A percentile compares a stretch with the other conserved stretches of the same genome.
Conservation (phyloP, 2,329 filamentous ascomycete species). For the Pseudogymnoascus destructans region DNA sequence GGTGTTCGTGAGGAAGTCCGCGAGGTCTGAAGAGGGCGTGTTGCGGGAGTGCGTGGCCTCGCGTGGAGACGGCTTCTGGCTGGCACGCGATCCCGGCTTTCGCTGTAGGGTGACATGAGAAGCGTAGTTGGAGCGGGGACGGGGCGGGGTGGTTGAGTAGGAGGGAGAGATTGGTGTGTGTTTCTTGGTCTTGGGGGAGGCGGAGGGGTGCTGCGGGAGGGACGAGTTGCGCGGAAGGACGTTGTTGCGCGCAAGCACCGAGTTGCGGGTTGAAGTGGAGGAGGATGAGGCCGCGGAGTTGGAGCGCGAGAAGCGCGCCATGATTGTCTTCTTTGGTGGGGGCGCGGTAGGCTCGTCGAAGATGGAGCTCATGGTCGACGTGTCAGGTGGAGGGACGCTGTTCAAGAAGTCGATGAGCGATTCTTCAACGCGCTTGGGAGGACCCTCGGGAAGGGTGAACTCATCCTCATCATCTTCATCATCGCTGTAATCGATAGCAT, state of each 20-base stretch:
- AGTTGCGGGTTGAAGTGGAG: slow-evolving; percentile 27
- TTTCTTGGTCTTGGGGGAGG: slow-evolving; percentile 28
- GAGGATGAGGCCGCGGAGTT: slow-evolving; percentile 12
- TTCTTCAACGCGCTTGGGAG: slow-evolving; percentile 41
- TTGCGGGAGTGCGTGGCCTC: slow-evolving; percentile 29
- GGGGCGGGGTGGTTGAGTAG: slow-evolving; percentile 39
- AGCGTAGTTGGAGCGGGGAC: slow-evolving; percentile 14
- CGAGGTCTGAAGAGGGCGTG: slow-evolving; percentile 38
- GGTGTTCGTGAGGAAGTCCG: slow-evolving; percentile 58
- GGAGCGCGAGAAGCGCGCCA: slow-evolving; percentile 39
- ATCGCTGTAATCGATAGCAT: slow-evolving; percentile 69
- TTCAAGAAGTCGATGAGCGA: slow-evolving; percentile 61
- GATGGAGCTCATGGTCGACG: slow-evolving; percentile 3
- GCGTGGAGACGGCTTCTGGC: slow-evolving; percentile 43
- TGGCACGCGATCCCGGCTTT: slow-evolving; percentile 23
- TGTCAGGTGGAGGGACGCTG: slow-evolving; percentile 49
- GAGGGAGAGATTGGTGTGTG: slow-evolving; percentile 25
- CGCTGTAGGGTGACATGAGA: slow-evolving; percentile 18
- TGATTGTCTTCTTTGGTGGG: slow-evolving; percentile 35
- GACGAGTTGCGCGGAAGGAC: slow-evolving; percentile 21
- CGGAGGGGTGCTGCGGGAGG: slow-evolving; percentile 23
- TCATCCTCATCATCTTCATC: slow-evolving; percentile 27
- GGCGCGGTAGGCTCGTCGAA: background rate
- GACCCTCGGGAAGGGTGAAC: slow-evolving; percentile 16
- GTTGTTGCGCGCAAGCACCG: slow-evolving; percentile 23